phyloP scores from a whole-genome alignment of 768 basidiomycete species.

The Mycena rosella region DNA sequence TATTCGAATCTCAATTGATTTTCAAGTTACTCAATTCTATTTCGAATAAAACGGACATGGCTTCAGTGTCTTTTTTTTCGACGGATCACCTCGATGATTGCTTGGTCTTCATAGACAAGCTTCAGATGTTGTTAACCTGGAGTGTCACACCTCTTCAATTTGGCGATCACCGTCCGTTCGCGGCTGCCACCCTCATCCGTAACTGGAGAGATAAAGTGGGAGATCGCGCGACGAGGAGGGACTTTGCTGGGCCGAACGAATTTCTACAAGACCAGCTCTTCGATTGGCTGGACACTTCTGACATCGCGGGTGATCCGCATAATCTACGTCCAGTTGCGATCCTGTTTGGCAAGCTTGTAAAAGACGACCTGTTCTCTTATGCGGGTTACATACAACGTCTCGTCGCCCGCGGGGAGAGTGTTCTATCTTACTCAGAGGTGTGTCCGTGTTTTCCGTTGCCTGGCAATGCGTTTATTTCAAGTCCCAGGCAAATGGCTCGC shows the following conservation, averaged over 20 bases:
- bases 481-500: constrained; percentile 61
- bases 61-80: constrained; percentile 69
- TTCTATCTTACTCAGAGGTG: constrained; percentile 68
- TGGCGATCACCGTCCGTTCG: constrained; percentile 85
- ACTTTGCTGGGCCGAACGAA: constrained; percentile 69
- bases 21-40: constrained; percentile 82
- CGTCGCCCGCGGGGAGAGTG: constrained; percentile 84
- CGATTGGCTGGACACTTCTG: constrained; percentile 82
- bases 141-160: constrained; percentile 84
- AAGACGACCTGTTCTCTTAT: constrained; percentile 80
- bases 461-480: constrained; percentile 2
- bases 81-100: constrained; percentile 54
- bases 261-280: constrained; percentile 83
- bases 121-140: constrained; percentile 85
- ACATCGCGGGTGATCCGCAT: constrained; percentile 66
- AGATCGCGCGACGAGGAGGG: constrained; percentile 73
- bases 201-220: constrained; percentile 72
- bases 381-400: constrained; percentile 81
- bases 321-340: constrained; percentile 74
- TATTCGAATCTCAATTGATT: neutral
- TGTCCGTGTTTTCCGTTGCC: constrained; percentile 24
- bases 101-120: constrained; percentile 70
- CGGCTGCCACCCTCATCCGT: constrained; percentile 75
- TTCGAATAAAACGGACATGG: constrained; percentile 73
- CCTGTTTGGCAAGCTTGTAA: constrained; percentile 79